Conservation (phyloP, 2,329 filamentous ascomycete species). For the Cladophialophora chaetospira region DNA sequence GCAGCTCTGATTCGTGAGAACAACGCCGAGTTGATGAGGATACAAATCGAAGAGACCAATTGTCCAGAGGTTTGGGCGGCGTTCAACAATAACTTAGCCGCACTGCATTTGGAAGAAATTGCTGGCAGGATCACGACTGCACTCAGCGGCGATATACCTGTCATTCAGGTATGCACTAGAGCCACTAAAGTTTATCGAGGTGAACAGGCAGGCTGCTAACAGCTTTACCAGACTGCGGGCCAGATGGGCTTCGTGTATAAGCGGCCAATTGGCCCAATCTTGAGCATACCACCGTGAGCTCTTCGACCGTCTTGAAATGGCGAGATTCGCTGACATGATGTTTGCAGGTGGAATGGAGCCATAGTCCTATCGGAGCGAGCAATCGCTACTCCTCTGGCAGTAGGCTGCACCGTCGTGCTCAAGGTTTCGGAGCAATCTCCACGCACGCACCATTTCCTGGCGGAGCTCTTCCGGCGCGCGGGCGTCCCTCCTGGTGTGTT, state of each 20-base stretch:
- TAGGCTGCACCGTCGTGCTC: conserved; percentile 84
- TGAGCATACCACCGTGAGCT: conserved; percentile 83
- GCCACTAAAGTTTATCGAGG: not conserved
- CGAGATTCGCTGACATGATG: conserved; percentile 16
- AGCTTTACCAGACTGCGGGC: not conserved
- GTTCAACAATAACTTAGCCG: conserved; percentile 1
- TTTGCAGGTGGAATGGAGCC: conserved; percentile 66
- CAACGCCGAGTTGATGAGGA: not conserved
- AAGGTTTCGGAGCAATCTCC: conserved; percentile 93
- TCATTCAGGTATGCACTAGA: conserved; percentile 24
- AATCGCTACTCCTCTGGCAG: conserved; percentile 78
- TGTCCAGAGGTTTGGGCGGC: conserved; percentile 8
- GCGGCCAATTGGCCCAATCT: conserved; percentile 55
- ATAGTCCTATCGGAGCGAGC: conserved; percentile 90
- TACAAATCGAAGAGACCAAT: conserved; percentile 13
- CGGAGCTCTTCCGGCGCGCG: conserved; percentile 72
- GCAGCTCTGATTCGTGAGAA: conserved; percentile 4
- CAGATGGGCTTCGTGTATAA: conserved; percentile 6
- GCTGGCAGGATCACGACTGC: conserved; percentile 15
- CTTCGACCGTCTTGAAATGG: not conserved
- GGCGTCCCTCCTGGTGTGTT: conserved; percentile 79
- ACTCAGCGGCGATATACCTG: conserved; percentile 30
- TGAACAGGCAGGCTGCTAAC: not conserved
- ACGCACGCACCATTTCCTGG: conserved; percentile 77
- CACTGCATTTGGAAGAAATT: conserved; percentile 14